phyloP scores from a whole-genome alignment of 2,329 filamentous ascomycete species.

The Alternaria alternata region DNA sequence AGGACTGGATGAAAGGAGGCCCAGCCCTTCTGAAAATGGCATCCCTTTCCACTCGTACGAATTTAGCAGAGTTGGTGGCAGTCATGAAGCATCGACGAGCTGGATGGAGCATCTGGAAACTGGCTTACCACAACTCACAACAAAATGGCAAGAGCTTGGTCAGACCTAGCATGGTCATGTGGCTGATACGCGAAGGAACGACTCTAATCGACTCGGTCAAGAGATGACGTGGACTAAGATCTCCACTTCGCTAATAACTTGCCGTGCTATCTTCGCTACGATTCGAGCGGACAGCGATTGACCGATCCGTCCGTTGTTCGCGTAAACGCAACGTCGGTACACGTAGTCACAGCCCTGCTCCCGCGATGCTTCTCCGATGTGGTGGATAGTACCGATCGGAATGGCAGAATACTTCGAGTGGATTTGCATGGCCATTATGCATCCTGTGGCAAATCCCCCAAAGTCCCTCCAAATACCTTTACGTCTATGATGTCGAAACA shows the following conservation, averaged over 20 bases:
- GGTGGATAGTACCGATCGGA: not conserved
- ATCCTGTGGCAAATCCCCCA: not conserved
- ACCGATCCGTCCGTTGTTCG: not conserved
- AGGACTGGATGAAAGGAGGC: conserved; percentile 10
- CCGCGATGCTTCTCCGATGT: not conserved
- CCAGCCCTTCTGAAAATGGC: not conserved
- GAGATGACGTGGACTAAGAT: not conserved
- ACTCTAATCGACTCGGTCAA: not conserved
- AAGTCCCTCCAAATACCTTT: not conserved
- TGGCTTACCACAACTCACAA: not conserved
- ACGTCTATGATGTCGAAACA: not conserved
- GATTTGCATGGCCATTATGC: not conserved
- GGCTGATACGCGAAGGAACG: not conserved
- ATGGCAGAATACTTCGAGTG: not conserved
- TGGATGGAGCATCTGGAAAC: not conserved
- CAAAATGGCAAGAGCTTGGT: not conserved
- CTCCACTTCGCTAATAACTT: not conserved
- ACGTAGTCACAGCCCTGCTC: not conserved
- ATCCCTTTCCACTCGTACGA: not conserved
- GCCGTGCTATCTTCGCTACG: not conserved
- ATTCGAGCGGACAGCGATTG: not conserved
- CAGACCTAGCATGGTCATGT: not conserved
- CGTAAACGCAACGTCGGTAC: not conserved
- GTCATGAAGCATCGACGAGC: not conserved
- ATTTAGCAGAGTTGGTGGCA: not conserved